A percentile compares a stretch with the other conserved stretches of the same genome.
Evolutionary conservation across 805 yeast species (phyloP).

Genomic region (Spathaspora boniae): DNA sequence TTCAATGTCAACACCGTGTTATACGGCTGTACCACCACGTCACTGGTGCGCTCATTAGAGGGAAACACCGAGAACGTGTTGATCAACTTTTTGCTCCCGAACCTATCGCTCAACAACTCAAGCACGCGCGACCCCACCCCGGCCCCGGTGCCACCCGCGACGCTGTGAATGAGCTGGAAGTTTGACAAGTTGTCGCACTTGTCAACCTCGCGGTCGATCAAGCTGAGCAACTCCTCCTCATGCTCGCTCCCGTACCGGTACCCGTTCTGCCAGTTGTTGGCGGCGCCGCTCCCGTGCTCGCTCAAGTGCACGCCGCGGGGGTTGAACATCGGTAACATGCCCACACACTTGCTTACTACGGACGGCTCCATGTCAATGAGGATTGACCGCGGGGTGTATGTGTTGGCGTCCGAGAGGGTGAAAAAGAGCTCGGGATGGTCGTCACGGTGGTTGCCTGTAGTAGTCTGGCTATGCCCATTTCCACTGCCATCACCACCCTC

Average conservation of each 20-base stretch:
- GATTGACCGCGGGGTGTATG: conserved; percentile 86
- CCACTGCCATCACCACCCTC: conserved; percentile 6
- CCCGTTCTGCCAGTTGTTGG: conserved; percentile 94
- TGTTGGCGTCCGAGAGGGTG: conserved; percentile 65
- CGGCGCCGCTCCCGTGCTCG: conserved; percentile 88
- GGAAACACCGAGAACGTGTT: conserved; percentile 90
- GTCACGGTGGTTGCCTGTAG: conserved; percentile 20
- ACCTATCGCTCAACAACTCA: conserved; percentile 77
- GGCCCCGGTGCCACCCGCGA: conserved; percentile 98
- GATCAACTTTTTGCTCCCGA: conserved; percentile 70
- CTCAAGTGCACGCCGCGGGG: conserved; percentile 79
- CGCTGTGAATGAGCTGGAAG: conserved; percentile 87
- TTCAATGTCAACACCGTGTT: conserved; percentile 80
- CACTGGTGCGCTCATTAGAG: conserved; percentile 69
- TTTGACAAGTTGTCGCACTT: conserved; percentile 86
- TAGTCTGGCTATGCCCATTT: background rate
- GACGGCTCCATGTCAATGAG: conserved; percentile 88
- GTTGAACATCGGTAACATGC: conserved; percentile 63
- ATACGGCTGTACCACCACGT: conserved; percentile 98
- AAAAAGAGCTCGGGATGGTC: conserved; percentile 87
- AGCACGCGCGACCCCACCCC: conserved; percentile 85
- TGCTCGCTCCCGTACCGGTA: conserved; percentile 68
- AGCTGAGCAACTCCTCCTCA: conserved; percentile 71
- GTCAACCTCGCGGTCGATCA: conserved; percentile 87
- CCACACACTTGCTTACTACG: conserved; percentile 63